Evolutionary conservation across 352 stramenopile species (phyloP).

Genomic region (Lagenidium giganteum): DNA sequence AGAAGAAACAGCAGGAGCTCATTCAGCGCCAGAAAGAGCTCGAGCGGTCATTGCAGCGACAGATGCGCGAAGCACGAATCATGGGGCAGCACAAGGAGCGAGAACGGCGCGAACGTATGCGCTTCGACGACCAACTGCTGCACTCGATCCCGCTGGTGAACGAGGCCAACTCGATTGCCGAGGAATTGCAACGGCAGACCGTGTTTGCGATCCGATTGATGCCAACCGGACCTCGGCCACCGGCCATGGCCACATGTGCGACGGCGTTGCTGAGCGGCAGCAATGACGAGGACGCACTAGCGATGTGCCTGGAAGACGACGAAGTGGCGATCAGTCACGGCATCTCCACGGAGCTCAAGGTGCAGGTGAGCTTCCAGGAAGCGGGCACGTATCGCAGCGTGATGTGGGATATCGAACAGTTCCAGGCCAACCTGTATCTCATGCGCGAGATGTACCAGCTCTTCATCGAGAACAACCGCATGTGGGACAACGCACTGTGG

Average conservation of each 20-base stretch:
- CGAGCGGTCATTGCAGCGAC: slow-evolving; percentile 63
- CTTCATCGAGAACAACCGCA: slow-evolving; percentile 71
- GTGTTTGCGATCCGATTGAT: slow-evolving; percentile 69
- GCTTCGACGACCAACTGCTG: slow-evolving; percentile 81
- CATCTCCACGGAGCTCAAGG: slow-evolving; percentile 65
- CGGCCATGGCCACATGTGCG: slow-evolving; percentile 23
- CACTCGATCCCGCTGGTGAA: slow-evolving; percentile 76
- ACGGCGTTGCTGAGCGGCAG: too few relatives aligned
- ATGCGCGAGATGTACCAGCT: slow-evolving; percentile 89
- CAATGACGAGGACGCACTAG: slow-evolving; percentile 13
- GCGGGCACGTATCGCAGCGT: slow-evolving; percentile 64
- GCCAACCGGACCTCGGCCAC: slow-evolving; percentile 24
- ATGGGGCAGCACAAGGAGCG: slow-evolving; percentile 68
- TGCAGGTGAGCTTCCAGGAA: slow-evolving; percentile 78
- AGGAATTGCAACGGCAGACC: slow-evolving; percentile 69
- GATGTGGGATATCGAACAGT: slow-evolving; percentile 78
- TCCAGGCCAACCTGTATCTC: slow-evolving; percentile 67
- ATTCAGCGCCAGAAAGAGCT: slow-evolving; percentile 61
- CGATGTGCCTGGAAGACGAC: slow-evolving; percentile 44
- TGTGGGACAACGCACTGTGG: slow-evolving; percentile 18
- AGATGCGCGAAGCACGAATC: slow-evolving; percentile 75
- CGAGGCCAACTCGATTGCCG: slow-evolving; percentile 82
- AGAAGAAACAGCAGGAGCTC: slow-evolving; percentile 70
- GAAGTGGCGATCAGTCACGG: slow-evolving; percentile 36
- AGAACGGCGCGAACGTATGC: slow-evolving; percentile 54